Evolutionary conservation across 345 rosid genomes (phyloP), one percentile per base, ranked within the genome.

Genomic region (Eucalyptus brandiana): DNA sequence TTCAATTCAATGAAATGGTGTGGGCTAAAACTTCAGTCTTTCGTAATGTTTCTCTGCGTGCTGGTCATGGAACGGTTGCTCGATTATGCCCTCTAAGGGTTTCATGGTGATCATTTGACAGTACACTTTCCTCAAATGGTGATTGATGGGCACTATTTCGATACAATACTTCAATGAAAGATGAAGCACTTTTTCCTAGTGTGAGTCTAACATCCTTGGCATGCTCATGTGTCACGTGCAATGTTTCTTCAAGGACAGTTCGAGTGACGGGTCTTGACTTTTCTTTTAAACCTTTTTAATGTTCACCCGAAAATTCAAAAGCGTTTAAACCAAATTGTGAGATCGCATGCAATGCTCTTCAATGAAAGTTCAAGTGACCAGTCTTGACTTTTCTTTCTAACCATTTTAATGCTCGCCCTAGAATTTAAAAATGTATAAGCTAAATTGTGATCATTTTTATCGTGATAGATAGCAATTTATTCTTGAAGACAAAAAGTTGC

Each of bases 401-500:
- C 40, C 2, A 9, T 69, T 69, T 34, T 34, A 69, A 18, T 69
- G 7, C 24, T 69, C 0, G 24, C 37, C 80, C 13, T 0, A 69
- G 0, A 9, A 32, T 5, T 69, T 19, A 9, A 32, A 69, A 32
- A 6, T 0, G 12, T 4, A 65, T 6, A 14, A 7, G 1, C 11
- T 34, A n/a, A 65, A 15, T 69, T 9, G 24, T 34, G 24, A 34
- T 9, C 6, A 72, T 5, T 18, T 34, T 34, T 19, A 5, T 19
- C 4, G 1, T 72, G 45, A 34, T 5, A 37, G 12, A 37, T 72
- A 18, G 0, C 3, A 6, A 72, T 72, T 34, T 72, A 19, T 72
- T 34, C 1, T 18, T 9, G 0, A 34, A 72, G 14, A 0, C 0
- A 72, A 72, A 19, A 34, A 34, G 26, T 34, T 9, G 2, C 0